Conservation (phyloP, 2,329 filamentous ascomycete species). For the Exophiala lecanii-corni region DNA sequence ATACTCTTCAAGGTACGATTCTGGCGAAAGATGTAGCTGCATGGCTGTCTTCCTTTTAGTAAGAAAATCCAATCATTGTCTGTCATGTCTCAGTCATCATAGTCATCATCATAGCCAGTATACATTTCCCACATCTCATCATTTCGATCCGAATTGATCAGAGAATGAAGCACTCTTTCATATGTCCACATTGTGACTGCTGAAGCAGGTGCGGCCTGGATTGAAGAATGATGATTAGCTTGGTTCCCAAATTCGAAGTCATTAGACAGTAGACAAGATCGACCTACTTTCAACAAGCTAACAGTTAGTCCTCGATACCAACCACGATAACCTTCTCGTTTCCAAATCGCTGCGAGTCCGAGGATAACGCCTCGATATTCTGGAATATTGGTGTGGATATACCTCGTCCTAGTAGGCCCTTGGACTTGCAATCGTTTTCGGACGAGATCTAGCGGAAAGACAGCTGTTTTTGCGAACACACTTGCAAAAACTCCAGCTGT, state of each 20-base stretch:
- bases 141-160: conserved; percentile 41
- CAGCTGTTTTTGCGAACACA: conserved; percentile 76
- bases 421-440: conserved; percentile 93
- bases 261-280: background rate
- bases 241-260: background rate
- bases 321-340: conserved; percentile 69
- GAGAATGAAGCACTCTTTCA: conserved; percentile 64
- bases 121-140: conserved; percentile 27
- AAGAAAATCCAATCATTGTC: too few relatives aligned
- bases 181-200: conserved; percentile 95
- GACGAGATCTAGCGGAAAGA: conserved; percentile 90
- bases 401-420: conserved; percentile 73
- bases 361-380: conserved; percentile 65
- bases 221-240: conserved; percentile 3
- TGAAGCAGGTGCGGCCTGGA: conserved; percentile 69
- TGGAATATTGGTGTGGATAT: conserved; percentile 84
- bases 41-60: too few relatives aligned
- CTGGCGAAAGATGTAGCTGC: too few relatives aligned
- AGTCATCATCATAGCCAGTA: conserved; percentile 23
- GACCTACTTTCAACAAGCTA: conserved; percentile 73
- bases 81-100: conserved; percentile 23
- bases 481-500: conserved; percentile 75
- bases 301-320: conserved; percentile 85
- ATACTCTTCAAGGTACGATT: too few relatives aligned
- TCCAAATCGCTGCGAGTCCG: conserved; percentile 65